These are phyloP conservation scores for Rhizomucor miehei DNA, from an alignment of 371 early-diverging fungal genomes.

Conservation along the genomic window DNA sequence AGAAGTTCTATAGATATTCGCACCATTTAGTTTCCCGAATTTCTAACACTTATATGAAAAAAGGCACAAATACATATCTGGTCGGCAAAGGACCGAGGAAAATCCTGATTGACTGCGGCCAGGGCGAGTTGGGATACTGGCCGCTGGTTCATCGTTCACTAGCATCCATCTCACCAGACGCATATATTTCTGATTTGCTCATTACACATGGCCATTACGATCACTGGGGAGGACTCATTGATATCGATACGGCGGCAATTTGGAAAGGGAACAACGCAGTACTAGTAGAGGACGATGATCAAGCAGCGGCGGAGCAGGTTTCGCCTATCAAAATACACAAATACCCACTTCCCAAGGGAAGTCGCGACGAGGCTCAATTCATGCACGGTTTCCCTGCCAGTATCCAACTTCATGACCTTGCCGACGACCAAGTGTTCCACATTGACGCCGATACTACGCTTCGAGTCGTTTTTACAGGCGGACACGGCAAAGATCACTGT, in stretches of 20 bases:
- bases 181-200: constrained; percentile 70
- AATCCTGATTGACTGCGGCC: constrained; percentile 81
- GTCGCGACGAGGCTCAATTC: constrained; percentile 5
- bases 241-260: too few relatives aligned
- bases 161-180: constrained; percentile 28
- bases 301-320: constrained; percentile 2
- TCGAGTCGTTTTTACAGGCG: constrained; percentile 72
- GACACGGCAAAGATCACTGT: constrained; percentile 81
- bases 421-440: constrained; percentile 55
- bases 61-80: constrained; percentile 86
- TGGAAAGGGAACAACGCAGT: too few relatives aligned
- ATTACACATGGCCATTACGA: constrained; percentile 86
- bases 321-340: constrained; percentile 26
- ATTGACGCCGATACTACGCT: constrained; percentile 63
- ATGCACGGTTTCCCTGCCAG: constrained; percentile 26
- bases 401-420: constrained; percentile 20
- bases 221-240: constrained; percentile 70
- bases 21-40: background rate
- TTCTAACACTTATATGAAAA: background rate
- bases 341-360: constrained; percentile 12
- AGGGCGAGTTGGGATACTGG: constrained; percentile 72
- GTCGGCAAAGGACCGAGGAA: constrained; percentile 72
- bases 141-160: constrained; percentile 50
- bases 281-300: background rate
- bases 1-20: too few relatives aligned